Percentiles rank a stretch among this genome's conserved stretches.
Conservation (phyloP, 192 early-diverging fungal genomes). For the Geranomyces variabilis region DNA sequence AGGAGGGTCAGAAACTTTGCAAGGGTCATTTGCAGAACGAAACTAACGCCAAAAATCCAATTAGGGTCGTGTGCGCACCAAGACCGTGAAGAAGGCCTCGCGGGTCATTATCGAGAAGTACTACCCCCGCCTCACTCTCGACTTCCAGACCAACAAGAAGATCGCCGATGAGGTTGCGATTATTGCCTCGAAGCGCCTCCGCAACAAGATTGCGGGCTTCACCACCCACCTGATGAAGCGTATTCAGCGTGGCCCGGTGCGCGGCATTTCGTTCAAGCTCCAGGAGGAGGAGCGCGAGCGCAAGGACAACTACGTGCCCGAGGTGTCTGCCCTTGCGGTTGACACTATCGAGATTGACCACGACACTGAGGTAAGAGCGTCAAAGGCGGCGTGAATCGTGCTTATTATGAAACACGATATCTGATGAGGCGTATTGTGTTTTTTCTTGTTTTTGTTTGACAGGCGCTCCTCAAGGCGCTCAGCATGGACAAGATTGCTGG, state of each 20-base stretch:
- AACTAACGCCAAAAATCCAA: neutral
- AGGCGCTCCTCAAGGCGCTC: slow-evolving; percentile 93
- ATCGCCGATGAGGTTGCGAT: slow-evolving; percentile 97
- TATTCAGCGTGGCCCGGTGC: slow-evolving; percentile 97
- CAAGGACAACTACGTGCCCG: slow-evolving; percentile 99
- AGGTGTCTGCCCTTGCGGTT: slow-evolving; percentile 92
- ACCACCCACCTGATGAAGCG: slow-evolving; percentile 99
- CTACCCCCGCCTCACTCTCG: slow-evolving; percentile 97
- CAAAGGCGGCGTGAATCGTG: neutral
- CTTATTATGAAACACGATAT: no score
- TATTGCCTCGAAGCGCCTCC: slow-evolving; percentile 97
- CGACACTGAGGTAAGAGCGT: slow-evolving; percentile 76
- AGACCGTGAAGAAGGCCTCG: slow-evolving; percentile 99
- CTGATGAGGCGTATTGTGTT: neutral
- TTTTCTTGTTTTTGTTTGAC: slow-evolving; percentile 2
- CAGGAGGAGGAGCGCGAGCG: slow-evolving; percentile 99
- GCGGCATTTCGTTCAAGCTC: slow-evolving; percentile 99
- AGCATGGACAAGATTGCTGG: slow-evolving; percentile 93
- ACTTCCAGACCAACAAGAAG: slow-evolving; percentile 99
- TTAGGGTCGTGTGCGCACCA: slow-evolving; percentile 93
- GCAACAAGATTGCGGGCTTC: slow-evolving; percentile 99
- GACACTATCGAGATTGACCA: slow-evolving; percentile 92
- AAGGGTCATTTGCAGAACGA: no score
- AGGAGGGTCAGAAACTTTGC: no score
- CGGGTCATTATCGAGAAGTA: slow-evolving; percentile 99